phyloP scores from a whole-genome alignment of 129 eudicot species.

The Escallonia herrerae region DNA sequence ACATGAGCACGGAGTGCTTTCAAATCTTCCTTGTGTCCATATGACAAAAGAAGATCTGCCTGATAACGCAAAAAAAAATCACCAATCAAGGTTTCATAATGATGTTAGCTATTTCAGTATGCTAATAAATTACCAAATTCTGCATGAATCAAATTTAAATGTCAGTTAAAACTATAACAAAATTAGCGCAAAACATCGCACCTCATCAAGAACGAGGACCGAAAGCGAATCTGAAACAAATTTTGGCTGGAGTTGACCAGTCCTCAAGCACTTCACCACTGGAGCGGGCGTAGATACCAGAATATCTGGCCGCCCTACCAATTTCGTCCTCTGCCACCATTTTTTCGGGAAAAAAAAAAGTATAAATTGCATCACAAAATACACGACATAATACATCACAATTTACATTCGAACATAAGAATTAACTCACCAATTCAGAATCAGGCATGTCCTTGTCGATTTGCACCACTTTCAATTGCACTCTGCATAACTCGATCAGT shows the following conservation, averaged over 20 bases:
- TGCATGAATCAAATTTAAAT: too few relatives aligned
- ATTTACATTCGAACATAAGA: background rate
- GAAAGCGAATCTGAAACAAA: constrained; percentile 83
- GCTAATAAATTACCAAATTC: too few relatives aligned
- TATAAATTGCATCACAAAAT: background rate
- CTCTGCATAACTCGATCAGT: constrained; percentile 71
- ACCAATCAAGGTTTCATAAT: background rate
- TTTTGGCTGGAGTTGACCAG: constrained; percentile 61
- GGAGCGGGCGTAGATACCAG: constrained; percentile 87
- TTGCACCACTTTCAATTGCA: constrained; percentile 69
- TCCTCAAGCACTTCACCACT: constrained; percentile 58
- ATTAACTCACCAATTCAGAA: constrained; percentile 57
- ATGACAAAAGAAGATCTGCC: constrained; percentile 97
- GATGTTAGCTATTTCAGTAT: background rate
- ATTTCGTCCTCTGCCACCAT: constrained; percentile 45
- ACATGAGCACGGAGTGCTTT: constrained; percentile 76
- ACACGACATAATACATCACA: background rate
- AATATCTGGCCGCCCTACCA: constrained; percentile 78
- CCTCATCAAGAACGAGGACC: constrained; percentile 94
- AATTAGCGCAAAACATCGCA: constrained; percentile 12
- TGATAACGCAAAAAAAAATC: constrained; percentile 17
- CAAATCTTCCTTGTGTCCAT: constrained; percentile 84
- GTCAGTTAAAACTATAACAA: background rate
- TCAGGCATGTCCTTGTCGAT: constrained; percentile 54
- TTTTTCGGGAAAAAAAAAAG: background rate